phyloP scores from a whole-genome alignment of 2,329 filamentous ascomycete genomes.

The Whalleya microplaca region DNA sequence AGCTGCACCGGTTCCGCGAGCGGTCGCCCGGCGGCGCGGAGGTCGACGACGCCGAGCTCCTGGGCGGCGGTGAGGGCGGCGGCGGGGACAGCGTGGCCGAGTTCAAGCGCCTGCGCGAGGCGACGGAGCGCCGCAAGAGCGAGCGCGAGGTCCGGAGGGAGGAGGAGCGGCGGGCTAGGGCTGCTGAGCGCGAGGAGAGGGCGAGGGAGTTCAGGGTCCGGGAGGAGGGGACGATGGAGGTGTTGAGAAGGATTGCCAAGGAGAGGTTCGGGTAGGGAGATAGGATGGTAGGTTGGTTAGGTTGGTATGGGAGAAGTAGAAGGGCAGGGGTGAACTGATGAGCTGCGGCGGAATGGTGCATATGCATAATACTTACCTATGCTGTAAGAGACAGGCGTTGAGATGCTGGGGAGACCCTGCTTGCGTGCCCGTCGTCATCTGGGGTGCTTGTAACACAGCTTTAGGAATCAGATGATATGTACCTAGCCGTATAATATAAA shows the following conservation, averaged over 20 bases:
- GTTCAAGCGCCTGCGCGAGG: slow-evolving; percentile 68
- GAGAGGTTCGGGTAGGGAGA: slow-evolving; percentile 69
- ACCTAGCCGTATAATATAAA: too few species aligned
- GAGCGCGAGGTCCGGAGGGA: slow-evolving; percentile 83
- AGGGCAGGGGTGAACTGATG: too few species aligned
- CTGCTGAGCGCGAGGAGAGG: slow-evolving; percentile 80
- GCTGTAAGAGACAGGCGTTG: too few species aligned
- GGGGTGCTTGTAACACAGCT: too few species aligned
- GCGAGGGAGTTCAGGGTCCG: slow-evolving; percentile 70
- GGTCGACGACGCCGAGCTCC: slow-evolving; percentile 73
- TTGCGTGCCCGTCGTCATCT: too few species aligned
- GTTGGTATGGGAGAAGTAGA: too few species aligned
- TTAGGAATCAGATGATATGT: too few species aligned
- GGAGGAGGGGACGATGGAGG: slow-evolving; percentile 83
- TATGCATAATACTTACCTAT: too few species aligned
- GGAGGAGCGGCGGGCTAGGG: slow-evolving; percentile 74
- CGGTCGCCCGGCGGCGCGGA: slow-evolving; percentile 59
- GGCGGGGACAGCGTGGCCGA: slow-evolving; percentile 63
- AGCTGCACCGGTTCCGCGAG: slow-evolving; percentile 74
- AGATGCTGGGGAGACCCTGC: too few species aligned
- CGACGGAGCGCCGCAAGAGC: slow-evolving; percentile 73
- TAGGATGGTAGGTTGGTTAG: background rate
- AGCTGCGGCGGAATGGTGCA: too few species aligned
- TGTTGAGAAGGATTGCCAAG: slow-evolving; percentile 77
- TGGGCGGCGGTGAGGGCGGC: slow-evolving; percentile 63